Evolutionary conservation across 805 yeast species (phyloP), one percentile per base, ranked within the genome.

Genomic region (Candida bentonensis): DNA sequence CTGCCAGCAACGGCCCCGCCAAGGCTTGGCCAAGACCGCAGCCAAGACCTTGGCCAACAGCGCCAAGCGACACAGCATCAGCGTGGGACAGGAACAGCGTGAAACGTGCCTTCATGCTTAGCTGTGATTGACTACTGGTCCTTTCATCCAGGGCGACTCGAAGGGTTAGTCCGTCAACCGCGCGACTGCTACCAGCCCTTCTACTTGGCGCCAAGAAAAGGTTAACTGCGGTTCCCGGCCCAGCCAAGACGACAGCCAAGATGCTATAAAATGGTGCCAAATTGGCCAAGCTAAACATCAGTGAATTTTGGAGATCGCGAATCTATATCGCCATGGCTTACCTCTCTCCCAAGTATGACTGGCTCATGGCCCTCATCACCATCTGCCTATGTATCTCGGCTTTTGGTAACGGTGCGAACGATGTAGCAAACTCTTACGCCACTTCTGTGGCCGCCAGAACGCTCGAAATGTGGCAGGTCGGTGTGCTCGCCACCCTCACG

Each of bases 371-470:
- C n/a, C 36, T 30, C 17, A 17, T 30, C 17, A 30, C 36, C 36
- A 30, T 30, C 36, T 30, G 20, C 36, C n/a, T 30, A 17, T 30
- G 36, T 15, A 17, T 30, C 11, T 30, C 36, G n/a, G 36, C 36
- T 9, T 30, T 30, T 15, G 36, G 36, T 30, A 30, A 30, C 17
- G 88, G 88, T 43, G 89, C 88, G 23, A 81, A 82, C 56, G 89
- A 81, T 66, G 86, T 81, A 46, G 81, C 88, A 15, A 81, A 82
- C 66, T 81, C 89, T 1, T 81, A 78, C 55, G 81, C 89, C 1
- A 79, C 88, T 2, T 74, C 88, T 0, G 78, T 81, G 3, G 76
- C 87, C 13, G 78, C 88, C 11, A 66, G 82, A 52, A 71, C 85
- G 15, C 64, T 81, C 50, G 73, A 73, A 45, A 79, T 79, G 58